These are phyloP conservation scores for Penicillium sp. DNA, from an alignment of 2,329 filamentous ascomycete genomes.

Conservation along the genomic window DNA sequence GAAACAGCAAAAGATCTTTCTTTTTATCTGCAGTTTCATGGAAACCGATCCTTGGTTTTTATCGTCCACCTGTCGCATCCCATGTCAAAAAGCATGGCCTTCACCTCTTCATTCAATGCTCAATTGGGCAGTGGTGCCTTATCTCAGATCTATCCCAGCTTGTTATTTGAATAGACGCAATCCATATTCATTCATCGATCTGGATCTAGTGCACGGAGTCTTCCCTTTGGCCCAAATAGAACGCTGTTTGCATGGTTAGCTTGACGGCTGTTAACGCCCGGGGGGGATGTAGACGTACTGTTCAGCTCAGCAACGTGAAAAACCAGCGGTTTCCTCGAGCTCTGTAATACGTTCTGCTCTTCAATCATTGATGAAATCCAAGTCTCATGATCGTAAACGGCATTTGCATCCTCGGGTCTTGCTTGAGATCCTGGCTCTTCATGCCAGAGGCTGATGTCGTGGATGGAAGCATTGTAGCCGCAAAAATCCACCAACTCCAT, in stretches of 20 bases:
- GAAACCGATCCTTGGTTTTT: background rate
- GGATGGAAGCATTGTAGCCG: background rate
- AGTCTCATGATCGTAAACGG: background rate
- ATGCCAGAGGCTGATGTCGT: background rate
- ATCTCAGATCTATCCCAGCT: too few relatives aligned
- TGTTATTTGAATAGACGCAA: too few relatives aligned
- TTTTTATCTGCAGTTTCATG: background rate
- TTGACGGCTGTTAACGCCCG: background rate
- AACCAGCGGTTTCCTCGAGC: background rate
- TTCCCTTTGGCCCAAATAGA: background rate
- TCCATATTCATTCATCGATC: too few relatives aligned
- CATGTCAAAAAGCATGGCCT: too few relatives aligned
- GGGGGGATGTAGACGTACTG: background rate
- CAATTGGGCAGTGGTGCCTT: too few relatives aligned
- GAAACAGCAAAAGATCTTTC: background rate
- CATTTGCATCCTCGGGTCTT: background rate
- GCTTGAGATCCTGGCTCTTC: background rate
- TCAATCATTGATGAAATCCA: conserved; percentile 9
- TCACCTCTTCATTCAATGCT: too few relatives aligned
- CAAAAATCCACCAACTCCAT: background rate
- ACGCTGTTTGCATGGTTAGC: background rate
- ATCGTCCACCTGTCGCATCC: background rate
- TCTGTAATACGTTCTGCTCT: conserved; percentile 1
- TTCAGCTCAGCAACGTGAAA: conserved; percentile 2
- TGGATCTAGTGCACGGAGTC: background rate